phyloP scores from a whole-genome alignment of 2,329 filamentous ascomycete species.

The Alternaria ventricosa region DNA sequence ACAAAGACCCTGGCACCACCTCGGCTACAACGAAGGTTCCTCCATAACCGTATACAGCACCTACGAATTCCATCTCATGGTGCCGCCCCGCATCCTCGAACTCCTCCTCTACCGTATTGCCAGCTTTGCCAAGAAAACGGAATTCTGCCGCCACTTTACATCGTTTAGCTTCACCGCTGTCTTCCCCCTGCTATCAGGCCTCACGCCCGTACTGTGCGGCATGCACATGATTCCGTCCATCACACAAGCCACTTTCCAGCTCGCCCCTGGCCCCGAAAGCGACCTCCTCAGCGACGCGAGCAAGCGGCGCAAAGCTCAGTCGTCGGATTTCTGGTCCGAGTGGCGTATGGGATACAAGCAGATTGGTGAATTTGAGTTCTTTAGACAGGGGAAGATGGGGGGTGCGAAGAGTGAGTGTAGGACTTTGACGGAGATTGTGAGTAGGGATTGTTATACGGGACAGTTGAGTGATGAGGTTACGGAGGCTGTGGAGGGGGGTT shows the following conservation, averaged over 20 bases:
- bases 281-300: slow-evolving; percentile 47
- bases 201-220: slow-evolving; percentile 44
- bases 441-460: slow-evolving; percentile 30
- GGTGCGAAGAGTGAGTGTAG: slow-evolving; percentile 20
- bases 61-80: slow-evolving; percentile 73
- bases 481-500: slow-evolving; percentile 25
- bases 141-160: slow-evolving; percentile 48
- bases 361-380: slow-evolving; percentile 31
- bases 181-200: slow-evolving; percentile 70
- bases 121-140: slow-evolving; percentile 32
- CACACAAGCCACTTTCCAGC: slow-evolving; percentile 46
- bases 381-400: not conserved
- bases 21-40: slow-evolving; percentile 77
- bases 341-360: slow-evolving; percentile 43
- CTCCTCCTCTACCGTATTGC: slow-evolving; percentile 50
- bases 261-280: slow-evolving; percentile 52
- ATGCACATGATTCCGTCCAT: slow-evolving; percentile 41
- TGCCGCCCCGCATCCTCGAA: slow-evolving; percentile 67
- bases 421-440: slow-evolving; percentile 26
- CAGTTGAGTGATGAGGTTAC: slow-evolving; percentile 29
- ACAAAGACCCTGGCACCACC: slow-evolving; percentile 67
- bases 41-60: slow-evolving; percentile 73
- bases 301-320: slow-evolving; percentile 51
- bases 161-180: slow-evolving; percentile 67
- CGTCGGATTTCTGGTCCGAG: slow-evolving; percentile 50